Percentiles rank a stretch among this genome's conserved stretches.
Evolutionary conservation across 495 filamentous ascomycete genomes (phyloP).

Genomic region (Cercophora sp.): DNA sequence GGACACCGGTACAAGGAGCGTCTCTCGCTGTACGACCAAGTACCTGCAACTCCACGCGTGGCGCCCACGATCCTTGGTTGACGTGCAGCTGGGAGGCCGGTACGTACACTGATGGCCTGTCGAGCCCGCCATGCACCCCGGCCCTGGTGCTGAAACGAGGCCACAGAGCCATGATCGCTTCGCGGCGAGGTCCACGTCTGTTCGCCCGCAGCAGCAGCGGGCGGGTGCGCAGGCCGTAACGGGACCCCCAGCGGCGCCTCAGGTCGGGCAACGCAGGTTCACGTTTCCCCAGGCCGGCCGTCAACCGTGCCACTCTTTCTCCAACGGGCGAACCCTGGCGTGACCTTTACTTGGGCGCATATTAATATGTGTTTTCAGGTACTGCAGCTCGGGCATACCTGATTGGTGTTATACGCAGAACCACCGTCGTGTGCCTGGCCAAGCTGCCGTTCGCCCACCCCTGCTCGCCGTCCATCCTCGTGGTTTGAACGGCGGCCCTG

Average conservation of each 20-base stretch:
- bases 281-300: constrained; percentile 2
- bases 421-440: constrained; percentile 24
- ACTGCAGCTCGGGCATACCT: constrained; percentile 25
- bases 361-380: constrained; percentile 35
- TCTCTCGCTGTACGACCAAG: constrained; percentile 24
- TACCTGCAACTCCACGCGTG: constrained; percentile 25
- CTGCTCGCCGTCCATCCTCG: constrained; percentile 12
- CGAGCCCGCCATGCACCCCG: constrained; percentile 24
- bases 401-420: constrained; percentile 22
- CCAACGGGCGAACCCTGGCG: constrained; percentile 19
- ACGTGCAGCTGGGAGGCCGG: constrained; percentile 18
- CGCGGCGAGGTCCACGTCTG: background rate
- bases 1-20: constrained; percentile 22
- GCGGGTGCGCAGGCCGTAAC: background rate
- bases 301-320: constrained; percentile 18
- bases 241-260: too few relatives aligned
- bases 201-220: background rate
- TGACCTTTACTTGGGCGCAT: constrained; percentile 27
- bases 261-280: background rate
- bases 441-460: constrained; percentile 20
- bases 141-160: constrained; percentile 30
- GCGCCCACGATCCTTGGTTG: constrained; percentile 23
- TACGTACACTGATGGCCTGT: constrained; percentile 15
- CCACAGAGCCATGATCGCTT: too few relatives aligned
- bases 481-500: constrained; percentile 6